Conservation (phyloP, 257 asterid genomes). For the Nicotiana noctiflora region DNA sequence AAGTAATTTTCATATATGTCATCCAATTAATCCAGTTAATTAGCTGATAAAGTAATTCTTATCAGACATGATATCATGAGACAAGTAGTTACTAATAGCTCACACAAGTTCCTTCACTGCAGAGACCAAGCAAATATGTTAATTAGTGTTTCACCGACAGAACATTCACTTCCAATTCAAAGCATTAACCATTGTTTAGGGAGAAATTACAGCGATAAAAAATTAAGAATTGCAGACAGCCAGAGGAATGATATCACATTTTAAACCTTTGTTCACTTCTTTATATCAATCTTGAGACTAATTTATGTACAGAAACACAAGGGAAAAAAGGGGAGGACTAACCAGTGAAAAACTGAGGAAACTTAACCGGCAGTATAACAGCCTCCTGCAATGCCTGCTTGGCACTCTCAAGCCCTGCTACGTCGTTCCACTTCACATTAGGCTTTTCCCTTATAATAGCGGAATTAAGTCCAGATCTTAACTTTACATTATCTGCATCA, state of each 20-base stretch:
- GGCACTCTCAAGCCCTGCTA: slow-evolving; percentile 54
- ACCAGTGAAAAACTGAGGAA: slow-evolving; percentile 54
- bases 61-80: background rate
- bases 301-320: background rate
- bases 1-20: background rate
- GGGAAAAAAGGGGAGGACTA: background rate
- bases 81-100: background rate
- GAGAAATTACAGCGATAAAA: background rate
- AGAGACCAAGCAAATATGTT: background rate
- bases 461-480: slow-evolving; percentile 40
- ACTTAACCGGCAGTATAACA: slow-evolving; percentile 47
- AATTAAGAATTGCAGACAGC: background rate
- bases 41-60: background rate
- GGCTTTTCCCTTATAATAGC: slow-evolving; percentile 50
- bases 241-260: background rate
- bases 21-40: background rate
- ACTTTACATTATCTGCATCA: slow-evolving; percentile 55
- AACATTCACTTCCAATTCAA: background rate
- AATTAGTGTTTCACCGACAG: background rate
- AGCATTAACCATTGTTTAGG: background rate
- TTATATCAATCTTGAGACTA: background rate
- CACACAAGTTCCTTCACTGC: background rate
- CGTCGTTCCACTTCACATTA: slow-evolving; percentile 48
- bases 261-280: background rate
- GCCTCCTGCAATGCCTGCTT: slow-evolving; percentile 58